Percentiles rank a stretch among this genome's conserved stretches.
Conservation (phyloP, 2,329 filamentous ascomycete genomes). For the Alternaria atra region DNA sequence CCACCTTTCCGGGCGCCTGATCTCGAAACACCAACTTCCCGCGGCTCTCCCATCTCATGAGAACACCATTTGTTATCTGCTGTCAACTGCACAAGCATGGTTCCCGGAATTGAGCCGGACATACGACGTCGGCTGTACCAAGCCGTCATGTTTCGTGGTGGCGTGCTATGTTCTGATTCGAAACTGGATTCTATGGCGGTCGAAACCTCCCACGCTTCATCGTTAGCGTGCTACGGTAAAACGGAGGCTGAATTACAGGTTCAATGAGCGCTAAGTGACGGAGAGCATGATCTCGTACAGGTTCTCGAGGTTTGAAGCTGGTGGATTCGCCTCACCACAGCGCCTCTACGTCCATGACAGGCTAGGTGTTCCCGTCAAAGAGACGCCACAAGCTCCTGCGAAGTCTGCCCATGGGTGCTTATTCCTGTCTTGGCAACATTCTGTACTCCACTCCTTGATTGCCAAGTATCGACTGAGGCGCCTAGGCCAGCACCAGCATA, state of each 20-base stretch:
- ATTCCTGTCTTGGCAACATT: slow-evolving; percentile 14
- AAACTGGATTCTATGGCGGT: slow-evolving; percentile 30
- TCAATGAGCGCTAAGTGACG: slow-evolving; percentile 8
- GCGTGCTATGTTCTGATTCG: slow-evolving; percentile 31
- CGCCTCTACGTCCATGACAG: slow-evolving; percentile 16
- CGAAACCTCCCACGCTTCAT: slow-evolving; percentile 33
- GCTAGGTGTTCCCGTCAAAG: slow-evolving; percentile 17
- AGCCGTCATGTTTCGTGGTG: slow-evolving; percentile 33
- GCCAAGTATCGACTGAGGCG: slow-evolving; percentile 21
- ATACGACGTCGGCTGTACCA: slow-evolving; percentile 16
- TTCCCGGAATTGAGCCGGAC: slow-evolving; percentile 17
- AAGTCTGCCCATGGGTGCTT: slow-evolving; percentile 12
- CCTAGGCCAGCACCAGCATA: slow-evolving; percentile 16
- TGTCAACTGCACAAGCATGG: background rate
- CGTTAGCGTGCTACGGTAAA: slow-evolving; percentile 11
- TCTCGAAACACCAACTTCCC: slow-evolving; percentile 27
- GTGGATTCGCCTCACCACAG: slow-evolving; percentile 29
- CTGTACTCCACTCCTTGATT: slow-evolving; percentile 10
- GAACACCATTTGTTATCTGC: background rate
- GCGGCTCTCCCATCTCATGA: slow-evolving; percentile 15
- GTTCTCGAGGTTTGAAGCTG: slow-evolving; percentile 27
- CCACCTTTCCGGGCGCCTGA: slow-evolving; percentile 26
- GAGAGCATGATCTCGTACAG: slow-evolving; percentile 9
- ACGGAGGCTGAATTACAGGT: slow-evolving; percentile 4
- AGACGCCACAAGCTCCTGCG: slow-evolving; percentile 10